Evolutionary conservation across 805 yeast genomes (phyloP), one percentile per base, ranked within the genome.

Genomic region (Kodamaea kaohsiungensis): DNA sequence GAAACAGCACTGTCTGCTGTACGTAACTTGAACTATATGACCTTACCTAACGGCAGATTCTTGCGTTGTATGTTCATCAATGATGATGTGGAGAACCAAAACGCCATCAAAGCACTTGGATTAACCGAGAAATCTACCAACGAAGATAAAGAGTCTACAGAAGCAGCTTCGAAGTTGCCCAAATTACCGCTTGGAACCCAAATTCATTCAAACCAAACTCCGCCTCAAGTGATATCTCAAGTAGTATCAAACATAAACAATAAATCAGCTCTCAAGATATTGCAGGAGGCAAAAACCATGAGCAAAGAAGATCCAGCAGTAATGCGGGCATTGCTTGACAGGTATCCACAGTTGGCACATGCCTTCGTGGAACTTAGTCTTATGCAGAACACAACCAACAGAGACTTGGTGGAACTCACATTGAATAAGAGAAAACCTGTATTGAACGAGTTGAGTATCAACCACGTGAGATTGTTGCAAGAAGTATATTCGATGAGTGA

Each of bases 1-100:
- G 96, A 89, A 61, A 88, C 97, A 0, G 97, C 97, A 4, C 84
- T 89, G 1, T 85, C 93, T 16, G 98, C 98, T 0, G 96, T 91
- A 25, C 76, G 98, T 57, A 93, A 93, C 71, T 73, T 93, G 58
- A 89, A 89, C 68, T 88, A 89, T 59, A 87, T 86, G 70, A 56
- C 66, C 3, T 62, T 71, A 15, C 79, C 81, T 43, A 82, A 90
- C 53, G 96, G 96, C 1, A 73, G 97, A 58, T 78, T 73, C 40
- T 69, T 93, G 49, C 83, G 87, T 58, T 95, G 97, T 62, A 88
- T 90, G 35, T 88, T 85, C 65, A 81, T 90, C 10, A 80, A 80
- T 55, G 89, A 87, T 33, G 48, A 46, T 37, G 46, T 43, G 13
- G 56, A 46, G 17, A 51, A 51, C 49, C 45, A 45, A 19, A 39